Conservation (phyloP, 1,284 basidiomycete species). For the Mrakiaceae sp. region DNA sequence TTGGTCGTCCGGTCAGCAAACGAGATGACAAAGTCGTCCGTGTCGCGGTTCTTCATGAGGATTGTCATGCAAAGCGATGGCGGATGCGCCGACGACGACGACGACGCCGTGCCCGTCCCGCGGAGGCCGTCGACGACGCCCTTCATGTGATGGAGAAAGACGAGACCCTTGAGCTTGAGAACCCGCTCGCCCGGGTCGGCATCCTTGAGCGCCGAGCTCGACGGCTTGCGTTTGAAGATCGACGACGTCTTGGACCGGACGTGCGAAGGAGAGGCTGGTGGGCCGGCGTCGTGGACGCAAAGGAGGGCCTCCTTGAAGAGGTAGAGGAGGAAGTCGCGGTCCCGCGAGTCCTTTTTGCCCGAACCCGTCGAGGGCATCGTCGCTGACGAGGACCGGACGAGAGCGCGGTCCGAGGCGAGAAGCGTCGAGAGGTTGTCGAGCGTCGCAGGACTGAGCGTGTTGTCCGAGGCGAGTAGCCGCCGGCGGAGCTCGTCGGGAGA, state of each 20-base stretch:
- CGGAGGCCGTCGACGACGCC: constrained; percentile 51
- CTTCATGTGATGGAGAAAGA: constrained; percentile 86
- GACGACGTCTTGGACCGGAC: constrained; percentile 14
- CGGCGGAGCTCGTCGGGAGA: constrained; percentile 20
- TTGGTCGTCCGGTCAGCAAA: constrained; percentile 83
- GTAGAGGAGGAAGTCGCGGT: constrained; percentile 87
- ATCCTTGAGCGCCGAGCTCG: constrained; percentile 18
- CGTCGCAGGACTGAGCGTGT: constrained; percentile 65
- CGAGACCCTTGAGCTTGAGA: constrained; percentile 82
- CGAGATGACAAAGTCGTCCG: constrained; percentile 87
- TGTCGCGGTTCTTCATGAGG: constrained; percentile 83
- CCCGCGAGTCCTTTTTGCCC: constrained; percentile 39
- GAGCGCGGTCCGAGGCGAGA: constrained; percentile 8
- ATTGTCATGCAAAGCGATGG: constrained; percentile 82
- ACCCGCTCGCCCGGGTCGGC: constrained; percentile 49
- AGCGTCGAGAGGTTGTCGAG: constrained; percentile 70
- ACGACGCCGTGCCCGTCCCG: background rate
- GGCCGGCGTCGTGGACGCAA: constrained; percentile 64
- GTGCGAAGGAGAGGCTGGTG: constrained; percentile 24
- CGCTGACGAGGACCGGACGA: constrained; percentile 3
- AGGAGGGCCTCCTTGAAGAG: constrained; percentile 94
- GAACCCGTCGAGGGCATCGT: background rate
- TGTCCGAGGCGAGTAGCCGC: constrained; percentile 88
- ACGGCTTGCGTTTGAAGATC: constrained; percentile 15
- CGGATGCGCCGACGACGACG: constrained; percentile 45